These are phyloP conservation scores for Plasmodium yoelii DNA, from an alignment of 169 alveolate species.

Conservation along the genomic window DNA sequence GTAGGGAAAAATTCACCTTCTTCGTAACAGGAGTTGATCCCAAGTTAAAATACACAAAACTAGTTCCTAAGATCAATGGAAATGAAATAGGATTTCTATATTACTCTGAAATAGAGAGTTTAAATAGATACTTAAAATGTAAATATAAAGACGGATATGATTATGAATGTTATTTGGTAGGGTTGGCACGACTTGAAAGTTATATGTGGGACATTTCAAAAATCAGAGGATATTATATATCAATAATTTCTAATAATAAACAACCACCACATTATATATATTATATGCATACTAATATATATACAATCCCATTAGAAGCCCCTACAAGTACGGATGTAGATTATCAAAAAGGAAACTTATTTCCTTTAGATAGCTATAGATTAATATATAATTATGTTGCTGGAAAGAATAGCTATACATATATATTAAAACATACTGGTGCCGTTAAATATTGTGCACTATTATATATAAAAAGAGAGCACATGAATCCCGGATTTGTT, in stretches of 20 bases:
- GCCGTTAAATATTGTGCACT: slow-evolving; percentile 31
- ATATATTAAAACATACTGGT: slow-evolving; percentile 17
- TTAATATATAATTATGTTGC: slow-evolving; percentile 20
- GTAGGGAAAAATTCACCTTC: slow-evolving; percentile 3
- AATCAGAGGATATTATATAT: slow-evolving; percentile 38
- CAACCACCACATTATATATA: neutral
- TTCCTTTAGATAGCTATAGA: slow-evolving; percentile 4
- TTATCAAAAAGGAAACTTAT: slow-evolving; percentile 17
- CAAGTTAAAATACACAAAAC: neutral
- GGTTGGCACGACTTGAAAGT: neutral
- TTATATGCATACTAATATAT: slow-evolving; percentile 12
- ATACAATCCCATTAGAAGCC: neutral
- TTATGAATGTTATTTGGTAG: slow-evolving; percentile 23
- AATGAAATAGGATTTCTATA: slow-evolving; percentile 54
- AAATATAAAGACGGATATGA: slow-evolving; percentile 5
- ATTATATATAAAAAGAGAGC: slow-evolving; percentile 33
- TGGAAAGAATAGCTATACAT: slow-evolving; percentile 20
- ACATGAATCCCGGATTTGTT: slow-evolving; percentile 53
- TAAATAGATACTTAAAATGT: slow-evolving; percentile 20
- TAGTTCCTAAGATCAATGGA: slow-evolving; percentile 31
- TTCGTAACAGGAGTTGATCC: neutral
- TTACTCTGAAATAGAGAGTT: neutral
- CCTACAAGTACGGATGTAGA: slow-evolving; percentile 8
- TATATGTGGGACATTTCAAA: slow-evolving; percentile 29
- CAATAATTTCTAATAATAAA: slow-evolving; percentile 13